phyloP scores from a whole-genome alignment of 345 rosid genomes.

The Euphorbia peplus region DNA sequence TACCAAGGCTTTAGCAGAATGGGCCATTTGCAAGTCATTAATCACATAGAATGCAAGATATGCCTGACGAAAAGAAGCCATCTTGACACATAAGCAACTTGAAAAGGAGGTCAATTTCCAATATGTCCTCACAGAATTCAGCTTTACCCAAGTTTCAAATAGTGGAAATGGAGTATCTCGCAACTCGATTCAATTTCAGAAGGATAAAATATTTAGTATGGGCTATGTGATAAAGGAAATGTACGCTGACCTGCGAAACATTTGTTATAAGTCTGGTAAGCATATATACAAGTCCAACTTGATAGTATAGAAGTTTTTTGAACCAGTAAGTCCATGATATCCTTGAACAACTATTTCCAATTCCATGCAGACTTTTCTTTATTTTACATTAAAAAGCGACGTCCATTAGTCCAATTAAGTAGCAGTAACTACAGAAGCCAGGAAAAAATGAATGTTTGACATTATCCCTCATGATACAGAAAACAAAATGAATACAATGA shows the following conservation, averaged over 20 bases:
- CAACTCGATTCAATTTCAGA: not conserved
- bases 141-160: not conserved
- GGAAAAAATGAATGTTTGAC: not conserved
- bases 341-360: conserved; percentile 46
- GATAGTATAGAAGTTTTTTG: conserved; percentile 72
- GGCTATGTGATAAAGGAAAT: conserved; percentile 3
- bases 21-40: conserved; percentile 72
- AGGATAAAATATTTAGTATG: not conserved
- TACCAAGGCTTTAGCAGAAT: conserved; percentile 93
- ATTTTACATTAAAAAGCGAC: conserved; percentile 34
- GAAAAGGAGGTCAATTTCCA: not conserved
- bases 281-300: conserved; percentile 82
- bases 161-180: not conserved
- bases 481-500: not conserved
- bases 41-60: conserved; percentile 94
- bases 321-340: conserved; percentile 93
- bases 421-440: not conserved
- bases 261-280: conserved; percentile 78
- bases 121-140: conserved; percentile 1
- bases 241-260: conserved; percentile 75
- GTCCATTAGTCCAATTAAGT: conserved; percentile 9
- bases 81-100: conserved; percentile 13
- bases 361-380: conserved; percentile 37
- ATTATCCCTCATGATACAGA: not conserved
- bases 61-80: conserved; percentile 54